A percentile compares a stretch with the other conserved stretches of the same genome.
phyloP scores from a whole-genome alignment of 2,329 filamentous ascomycete species.

The Aspergillus ustus region DNA sequence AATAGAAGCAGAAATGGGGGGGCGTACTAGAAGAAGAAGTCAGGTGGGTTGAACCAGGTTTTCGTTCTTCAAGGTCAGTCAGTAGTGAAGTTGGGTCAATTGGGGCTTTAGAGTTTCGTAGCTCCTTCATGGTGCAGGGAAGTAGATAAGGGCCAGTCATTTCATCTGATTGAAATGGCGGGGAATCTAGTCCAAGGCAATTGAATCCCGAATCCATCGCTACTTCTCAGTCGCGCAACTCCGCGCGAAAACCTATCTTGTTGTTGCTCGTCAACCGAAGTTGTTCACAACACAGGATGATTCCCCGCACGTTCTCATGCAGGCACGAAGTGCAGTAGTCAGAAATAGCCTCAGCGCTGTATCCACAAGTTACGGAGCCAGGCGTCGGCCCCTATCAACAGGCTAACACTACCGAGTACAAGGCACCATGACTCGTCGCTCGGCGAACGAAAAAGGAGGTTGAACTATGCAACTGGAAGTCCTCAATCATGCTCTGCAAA shows the following conservation, averaged over 20 bases:
- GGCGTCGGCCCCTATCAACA: not conserved
- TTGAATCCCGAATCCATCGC: not conserved
- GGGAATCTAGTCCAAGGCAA: not conserved
- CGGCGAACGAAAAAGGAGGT: not conserved
- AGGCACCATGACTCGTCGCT: not conserved
- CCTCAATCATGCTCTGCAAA: not conserved
- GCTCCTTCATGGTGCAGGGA: not conserved
- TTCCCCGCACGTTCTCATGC: constrained; percentile 20
- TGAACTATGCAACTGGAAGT: not conserved
- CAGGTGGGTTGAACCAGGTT: not conserved
- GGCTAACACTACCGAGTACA: not conserved
- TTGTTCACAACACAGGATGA: not conserved
- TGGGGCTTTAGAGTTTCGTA: not conserved
- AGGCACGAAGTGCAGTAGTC: constrained; percentile 10
- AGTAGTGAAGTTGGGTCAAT: not conserved
- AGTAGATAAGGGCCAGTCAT: not conserved
- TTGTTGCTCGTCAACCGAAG: not conserved
- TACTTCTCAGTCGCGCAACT: not conserved
- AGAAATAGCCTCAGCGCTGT: not conserved
- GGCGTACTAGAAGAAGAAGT: too few relatives aligned
- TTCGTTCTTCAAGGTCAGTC: not conserved
- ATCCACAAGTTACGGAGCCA: not conserved
- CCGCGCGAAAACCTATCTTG: not conserved
- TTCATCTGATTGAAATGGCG: not conserved
- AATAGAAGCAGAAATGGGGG: not conserved